Conservation (phyloP, 169 alveolate genomes). For the Eimeria necatrix region DNA sequence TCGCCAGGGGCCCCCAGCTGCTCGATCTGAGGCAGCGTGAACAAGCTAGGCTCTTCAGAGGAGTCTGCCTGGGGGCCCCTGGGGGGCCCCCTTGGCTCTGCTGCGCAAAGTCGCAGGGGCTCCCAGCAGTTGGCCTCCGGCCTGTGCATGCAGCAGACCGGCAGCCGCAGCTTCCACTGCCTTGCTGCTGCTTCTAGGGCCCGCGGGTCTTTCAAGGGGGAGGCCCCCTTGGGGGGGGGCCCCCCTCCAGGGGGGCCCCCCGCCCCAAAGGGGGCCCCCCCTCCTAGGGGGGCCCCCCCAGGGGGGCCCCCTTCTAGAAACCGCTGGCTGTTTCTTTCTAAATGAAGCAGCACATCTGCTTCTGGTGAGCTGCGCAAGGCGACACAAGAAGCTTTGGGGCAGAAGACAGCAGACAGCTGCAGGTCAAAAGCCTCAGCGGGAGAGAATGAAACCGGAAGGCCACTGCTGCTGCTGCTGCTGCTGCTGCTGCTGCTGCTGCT, state of each 20-base stretch:
- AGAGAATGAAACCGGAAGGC: neutral
- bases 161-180: slow-evolving; percentile 41
- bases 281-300: neutral
- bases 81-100: neutral
- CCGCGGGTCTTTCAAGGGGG: neutral
- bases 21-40: neutral
- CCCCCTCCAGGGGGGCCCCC: neutral
- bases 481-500: neutral
- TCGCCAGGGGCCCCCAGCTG: slow-evolving; percentile 1
- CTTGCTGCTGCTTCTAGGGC: slow-evolving; percentile 25
- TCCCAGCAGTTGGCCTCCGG: neutral
- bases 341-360: slow-evolving; percentile 5
- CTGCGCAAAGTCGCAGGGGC: slow-evolving; percentile 24
- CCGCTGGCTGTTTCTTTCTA: slow-evolving; percentile 3
- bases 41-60: neutral
- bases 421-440: slow-evolving; percentile 68
- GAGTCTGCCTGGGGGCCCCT: neutral
- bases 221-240: neutral
- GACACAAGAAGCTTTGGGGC: slow-evolving; percentile 30
- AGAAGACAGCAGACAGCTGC: slow-evolving; percentile 43
- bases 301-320: neutral
- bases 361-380: neutral
- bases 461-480: neutral
- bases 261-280: neutral
- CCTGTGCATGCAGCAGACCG: slow-evolving; percentile 30